Base-by-base conservation (phyloP, 139 green algal species). In the Coccomyxa sp. region DNA sequence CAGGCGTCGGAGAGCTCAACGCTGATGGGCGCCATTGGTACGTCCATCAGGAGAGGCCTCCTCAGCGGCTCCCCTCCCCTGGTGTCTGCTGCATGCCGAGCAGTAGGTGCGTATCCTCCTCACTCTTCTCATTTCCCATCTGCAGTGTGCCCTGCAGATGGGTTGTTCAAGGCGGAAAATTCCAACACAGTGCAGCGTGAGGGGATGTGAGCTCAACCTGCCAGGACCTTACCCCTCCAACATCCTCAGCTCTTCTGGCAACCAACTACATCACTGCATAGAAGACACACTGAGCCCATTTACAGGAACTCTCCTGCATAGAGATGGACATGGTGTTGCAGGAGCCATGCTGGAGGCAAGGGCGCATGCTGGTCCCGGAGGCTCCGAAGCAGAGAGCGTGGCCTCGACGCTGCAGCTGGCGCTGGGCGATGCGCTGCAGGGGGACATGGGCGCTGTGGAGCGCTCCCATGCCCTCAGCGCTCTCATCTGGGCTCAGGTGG, bases 401-500 rank as follows among this genome's bases (percentile, higher is more conserved):
- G 33, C 82, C 40, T 39, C 31, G 18, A 44, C 78, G 18, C 74
- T 88, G 58, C 44, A 74, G 2, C 72, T 38, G 0, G 83, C 79
- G 70, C 54, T 88, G 41, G 38, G 39, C 7, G 70, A 37, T n/a
- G 72, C 82, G 38, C 58, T 84, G 73, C 82, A 88, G 39, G 79
- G 77, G 7, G 75, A 77, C 40, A 55, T 82, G 35, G 75, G 73
- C 14, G 39, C 82, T n/a, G 78, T 77, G 7, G 55, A 86, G 72
- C 83, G 87, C 58, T 87, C 78, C 69, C 77, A 80, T 55, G 82
- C 79, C 41, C 76, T 92, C 50, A 80, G 92, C 55, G 88, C 83
- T 4, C 74, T 92, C 27, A 79, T 92, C 39, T 92, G 86, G 82
- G 68, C 87, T 22, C 86, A 91, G 86, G 85, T 83, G 16, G 14